A percentile compares a stretch with the other conserved stretches of the same genome.
phyloP scores from a whole-genome alignment of 441 rosid genomes.

The Adansonia grandidieri region DNA sequence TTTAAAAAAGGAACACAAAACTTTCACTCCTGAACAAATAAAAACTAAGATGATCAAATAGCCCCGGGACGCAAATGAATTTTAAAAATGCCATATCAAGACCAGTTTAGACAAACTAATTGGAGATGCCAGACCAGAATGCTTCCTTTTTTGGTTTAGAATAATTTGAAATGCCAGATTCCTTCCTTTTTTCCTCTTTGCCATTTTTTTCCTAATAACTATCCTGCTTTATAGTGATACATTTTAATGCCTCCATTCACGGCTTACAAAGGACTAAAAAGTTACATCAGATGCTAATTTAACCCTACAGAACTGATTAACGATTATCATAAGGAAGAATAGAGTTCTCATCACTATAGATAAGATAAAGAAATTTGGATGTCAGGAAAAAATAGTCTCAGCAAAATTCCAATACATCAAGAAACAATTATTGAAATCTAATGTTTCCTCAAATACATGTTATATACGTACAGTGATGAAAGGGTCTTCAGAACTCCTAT shows the following conservation, averaged over 20 bases:
- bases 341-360: background rate
- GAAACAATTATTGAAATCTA: conserved; percentile 4
- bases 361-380: conserved; percentile 1
- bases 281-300: background rate
- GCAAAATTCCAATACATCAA: conserved; percentile 2
- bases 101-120: background rate
- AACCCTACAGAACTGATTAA: background rate
- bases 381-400: conserved; percentile 1
- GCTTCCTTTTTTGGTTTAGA: background rate
- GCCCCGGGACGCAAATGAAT: too few relatives aligned
- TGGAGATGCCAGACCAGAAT: too few relatives aligned
- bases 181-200: background rate
- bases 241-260: background rate
- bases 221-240: background rate
- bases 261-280: background rate
- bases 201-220: background rate
- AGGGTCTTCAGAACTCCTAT: conserved; percentile 65
- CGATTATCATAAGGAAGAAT: background rate
- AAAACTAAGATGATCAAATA: too few relatives aligned
- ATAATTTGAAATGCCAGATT: background rate
- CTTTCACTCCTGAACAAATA: too few relatives aligned
- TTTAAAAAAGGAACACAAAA: too few relatives aligned
- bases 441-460: background rate
- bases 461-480: conserved; percentile 65
- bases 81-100: too few relatives aligned